These are phyloP conservation scores for Psidium guajava DNA, from an alignment of 345 rosid species.

Conservation along the genomic window DNA sequence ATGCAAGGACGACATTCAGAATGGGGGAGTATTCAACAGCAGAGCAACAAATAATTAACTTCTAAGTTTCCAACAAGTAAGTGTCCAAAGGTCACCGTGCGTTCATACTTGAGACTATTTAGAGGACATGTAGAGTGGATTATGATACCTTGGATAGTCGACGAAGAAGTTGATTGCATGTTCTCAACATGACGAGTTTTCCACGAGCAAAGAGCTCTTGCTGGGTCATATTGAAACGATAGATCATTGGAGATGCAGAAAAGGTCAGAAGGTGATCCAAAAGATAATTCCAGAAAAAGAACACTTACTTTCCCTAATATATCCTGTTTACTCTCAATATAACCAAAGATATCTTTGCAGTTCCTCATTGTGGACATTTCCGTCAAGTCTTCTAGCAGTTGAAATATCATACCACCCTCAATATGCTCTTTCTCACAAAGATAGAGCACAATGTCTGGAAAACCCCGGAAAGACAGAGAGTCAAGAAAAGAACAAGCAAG, in stretches of 20 bases:
- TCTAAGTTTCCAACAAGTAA: neutral
- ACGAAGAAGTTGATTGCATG: conserved; percentile 98
- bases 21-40: neutral
- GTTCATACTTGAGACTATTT: neutral
- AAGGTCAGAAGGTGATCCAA: neutral
- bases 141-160: conserved; percentile 77
- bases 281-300: neutral
- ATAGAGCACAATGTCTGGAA: conserved; percentile 71
- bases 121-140: neutral
- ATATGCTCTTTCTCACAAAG: conserved; percentile 97
- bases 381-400: conserved; percentile 89
- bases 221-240: conserved; percentile 17
- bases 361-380: conserved; percentile 98
- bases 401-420: conserved; percentile 99
- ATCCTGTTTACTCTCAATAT: conserved; percentile 92
- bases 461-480: neutral
- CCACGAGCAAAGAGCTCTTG: conserved; percentile 99
- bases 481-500: neutral
- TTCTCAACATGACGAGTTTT: conserved; percentile 97
- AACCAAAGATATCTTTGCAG: conserved; percentile 86
- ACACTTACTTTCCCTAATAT: conserved; percentile 70
- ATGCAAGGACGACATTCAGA: neutral
- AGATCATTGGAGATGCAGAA: neutral
- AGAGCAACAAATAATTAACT: neutral
- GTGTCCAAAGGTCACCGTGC: neutral